A percentile compares a stretch with the other conserved stretches of the same genome.
phyloP scores from a whole-genome alignment of 1,284 basidiomycete genomes.

The Ustilago crameri region DNA sequence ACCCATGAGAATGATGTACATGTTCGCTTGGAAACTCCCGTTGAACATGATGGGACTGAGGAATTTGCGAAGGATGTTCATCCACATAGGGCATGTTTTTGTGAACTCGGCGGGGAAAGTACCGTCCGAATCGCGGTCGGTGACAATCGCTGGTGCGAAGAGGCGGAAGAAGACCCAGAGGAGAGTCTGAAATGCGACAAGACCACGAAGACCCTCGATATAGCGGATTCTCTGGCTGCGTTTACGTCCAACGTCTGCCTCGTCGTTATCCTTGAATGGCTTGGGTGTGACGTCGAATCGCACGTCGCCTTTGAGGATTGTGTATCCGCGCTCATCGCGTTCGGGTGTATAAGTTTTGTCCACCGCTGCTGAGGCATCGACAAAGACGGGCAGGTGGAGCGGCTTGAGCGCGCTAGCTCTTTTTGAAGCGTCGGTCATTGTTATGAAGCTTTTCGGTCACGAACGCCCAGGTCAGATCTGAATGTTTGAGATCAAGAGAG shows the following conservation, averaged over 20 bases:
- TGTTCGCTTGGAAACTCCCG: constrained; percentile 51
- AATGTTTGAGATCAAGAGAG: no score
- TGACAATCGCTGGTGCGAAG: constrained; percentile 52
- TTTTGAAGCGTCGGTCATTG: constrained; percentile 29
- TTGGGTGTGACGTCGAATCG: constrained; percentile 46
- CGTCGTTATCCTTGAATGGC: constrained; percentile 33
- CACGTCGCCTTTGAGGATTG: constrained; percentile 38
- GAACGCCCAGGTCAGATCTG: no score
- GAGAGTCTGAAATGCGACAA: constrained; percentile 50
- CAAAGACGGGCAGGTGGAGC: constrained; percentile 33
- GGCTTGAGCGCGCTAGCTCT: constrained; percentile 25
- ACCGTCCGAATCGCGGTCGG: constrained; percentile 46
- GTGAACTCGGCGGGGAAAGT: constrained; percentile 50
- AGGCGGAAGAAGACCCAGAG: constrained; percentile 58
- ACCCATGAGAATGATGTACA: constrained; percentile 57
- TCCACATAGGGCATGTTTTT: constrained; percentile 44
- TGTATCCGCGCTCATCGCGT: constrained; percentile 43
- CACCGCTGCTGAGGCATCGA: constrained; percentile 31
- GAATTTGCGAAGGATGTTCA: constrained; percentile 53
- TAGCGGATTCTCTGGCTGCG: constrained; percentile 42
- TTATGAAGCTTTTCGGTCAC: neutral
- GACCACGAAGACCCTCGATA: constrained; percentile 50
- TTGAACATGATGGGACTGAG: constrained; percentile 53
- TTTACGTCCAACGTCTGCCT: constrained; percentile 35
- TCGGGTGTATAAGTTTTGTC: constrained; percentile 36